A percentile compares a stretch with the other conserved stretches of the same genome.
phyloP scores from a whole-genome alignment of 495 filamentous ascomycete species.

The Aspergillus asperescens region DNA sequence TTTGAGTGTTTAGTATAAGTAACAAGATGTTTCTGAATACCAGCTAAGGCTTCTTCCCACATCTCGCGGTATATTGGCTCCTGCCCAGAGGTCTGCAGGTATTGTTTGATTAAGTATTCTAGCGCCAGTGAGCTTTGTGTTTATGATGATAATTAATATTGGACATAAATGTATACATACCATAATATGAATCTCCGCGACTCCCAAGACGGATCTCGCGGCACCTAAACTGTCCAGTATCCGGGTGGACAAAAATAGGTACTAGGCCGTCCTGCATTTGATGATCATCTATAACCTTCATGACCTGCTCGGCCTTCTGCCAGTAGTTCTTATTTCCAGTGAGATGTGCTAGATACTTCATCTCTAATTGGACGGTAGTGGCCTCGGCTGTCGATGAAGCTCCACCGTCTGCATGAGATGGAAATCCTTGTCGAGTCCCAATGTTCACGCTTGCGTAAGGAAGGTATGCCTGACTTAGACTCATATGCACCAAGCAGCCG shows the following conservation, averaged over 20 bases:
- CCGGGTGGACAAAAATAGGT: conserved; percentile 83
- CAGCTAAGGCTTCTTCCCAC: conserved; percentile 80
- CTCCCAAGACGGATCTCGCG: conserved; percentile 85
- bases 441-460: conserved; percentile 90
- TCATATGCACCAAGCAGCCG: conserved; percentile 83
- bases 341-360: conserved; percentile 93
- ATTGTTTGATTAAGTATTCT: conserved; percentile 97
- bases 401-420: conserved; percentile 75
- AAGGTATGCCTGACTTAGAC: conserved; percentile 77
- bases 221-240: conserved; percentile 67
- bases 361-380: conserved; percentile 84
- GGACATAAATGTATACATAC: conserved; percentile 26
- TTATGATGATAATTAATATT: background rate
- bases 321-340: conserved; percentile 90
- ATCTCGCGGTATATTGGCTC: conserved; percentile 84
- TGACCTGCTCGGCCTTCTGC: conserved; percentile 83
- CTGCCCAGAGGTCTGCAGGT: conserved; percentile 80
- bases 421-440: conserved; percentile 63
- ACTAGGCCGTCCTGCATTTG: conserved; percentile 73
- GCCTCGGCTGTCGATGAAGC: conserved; percentile 92
- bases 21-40: conserved; percentile 85
- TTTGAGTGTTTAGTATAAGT: conserved; percentile 74
- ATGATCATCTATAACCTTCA: conserved; percentile 80
- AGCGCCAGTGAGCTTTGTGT: background rate
- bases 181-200: conserved; percentile 92